Evolutionary conservation across 2,329 filamentous ascomycete species (phyloP), one percentile per base, ranked within the genome.

Genomic region (Exophiala dermatitidis): DNA sequence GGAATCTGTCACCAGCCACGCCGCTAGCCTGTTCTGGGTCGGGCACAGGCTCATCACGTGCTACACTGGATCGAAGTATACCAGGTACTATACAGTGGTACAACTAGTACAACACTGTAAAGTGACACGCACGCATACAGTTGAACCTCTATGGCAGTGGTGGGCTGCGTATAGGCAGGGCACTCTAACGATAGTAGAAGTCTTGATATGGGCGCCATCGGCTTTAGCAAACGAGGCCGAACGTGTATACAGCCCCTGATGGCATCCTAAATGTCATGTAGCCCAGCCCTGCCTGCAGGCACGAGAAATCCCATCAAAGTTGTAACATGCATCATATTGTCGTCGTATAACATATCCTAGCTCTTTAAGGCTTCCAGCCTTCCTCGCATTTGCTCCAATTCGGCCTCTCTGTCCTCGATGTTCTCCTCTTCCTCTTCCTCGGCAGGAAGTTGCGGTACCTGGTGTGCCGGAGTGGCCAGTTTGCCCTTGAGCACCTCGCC

Each of bases 371-470:
- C 90, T 73, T 97, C 89, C 63, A 98, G 71, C 45, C 91, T 79
- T 62, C 90, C 90, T 68, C 91, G 79, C 93, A 97, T 97, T 74
- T 95, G 87, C 64, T 90, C 86, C 73, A 97, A 82, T 75, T 93
- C 89, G 45, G 86, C 89, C 71, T 95, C 90, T 50, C 57, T 46
- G 57, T 59, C 57, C 58, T 88, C 84, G 64, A 93, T 87, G 66
- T 90, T 85, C 64, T 94, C 88, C 56, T 89, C 87, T 61, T 90
- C 72, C 51, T 77, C 69, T 53, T 77, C 74, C 38, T 79, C 75
- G 59, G 76, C 69, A 9, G 76, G 72, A 48, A 59, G 50, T 40
- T 58, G 56, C 5, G 60, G 60, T 7, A 62, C 50, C 38, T 57
- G 56, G 47, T 62, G 58, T 41, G 59, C 58, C 4, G 55, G 46